Evolutionary conservation across 2,329 filamentous ascomycete species (phyloP).

Genomic region (Apiospora aurea): DNA sequence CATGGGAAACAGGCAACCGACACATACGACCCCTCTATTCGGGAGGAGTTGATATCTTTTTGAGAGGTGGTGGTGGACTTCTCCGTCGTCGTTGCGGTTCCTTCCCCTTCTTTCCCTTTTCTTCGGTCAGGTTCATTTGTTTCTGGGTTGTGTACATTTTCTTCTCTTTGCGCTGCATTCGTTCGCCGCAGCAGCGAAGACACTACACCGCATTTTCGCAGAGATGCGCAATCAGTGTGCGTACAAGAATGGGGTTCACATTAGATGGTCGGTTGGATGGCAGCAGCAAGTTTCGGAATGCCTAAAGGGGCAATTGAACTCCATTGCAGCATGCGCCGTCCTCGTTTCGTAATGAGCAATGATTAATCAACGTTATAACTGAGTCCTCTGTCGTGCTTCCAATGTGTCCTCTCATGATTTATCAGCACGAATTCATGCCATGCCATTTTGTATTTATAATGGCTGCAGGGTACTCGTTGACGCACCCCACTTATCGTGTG

Average conservation of each 20-base stretch:
- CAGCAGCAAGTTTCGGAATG: not conserved
- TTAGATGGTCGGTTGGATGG: not conserved
- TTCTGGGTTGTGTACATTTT: slow-evolving; percentile 13
- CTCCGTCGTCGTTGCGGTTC: not conserved
- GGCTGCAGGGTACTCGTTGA: not conserved
- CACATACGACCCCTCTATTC: not conserved
- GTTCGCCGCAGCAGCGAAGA: not conserved
- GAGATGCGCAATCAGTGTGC: not conserved
- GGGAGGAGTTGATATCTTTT: slow-evolving; percentile 15
- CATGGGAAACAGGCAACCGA: not conserved
- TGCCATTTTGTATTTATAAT: not conserved
- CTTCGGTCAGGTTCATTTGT: slow-evolving; percentile 9
- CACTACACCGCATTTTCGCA: not conserved
- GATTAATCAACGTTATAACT: not conserved
- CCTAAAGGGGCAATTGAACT: not conserved
- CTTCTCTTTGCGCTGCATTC: not conserved
- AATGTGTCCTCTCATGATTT: not conserved
- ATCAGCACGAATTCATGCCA: not conserved
- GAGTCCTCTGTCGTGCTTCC: not conserved
- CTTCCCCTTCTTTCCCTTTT: not conserved
- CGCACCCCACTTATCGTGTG: not conserved
- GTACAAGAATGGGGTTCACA: not conserved
- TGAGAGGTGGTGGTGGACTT: not conserved
- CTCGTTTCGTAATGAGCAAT: not conserved
- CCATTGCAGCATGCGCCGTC: not conserved